Evolutionary conservation across 192 early-diverging fungal species (phyloP), one percentile per base, ranked within the genome.

Genomic region (Umbelopsis vinacea): DNA sequence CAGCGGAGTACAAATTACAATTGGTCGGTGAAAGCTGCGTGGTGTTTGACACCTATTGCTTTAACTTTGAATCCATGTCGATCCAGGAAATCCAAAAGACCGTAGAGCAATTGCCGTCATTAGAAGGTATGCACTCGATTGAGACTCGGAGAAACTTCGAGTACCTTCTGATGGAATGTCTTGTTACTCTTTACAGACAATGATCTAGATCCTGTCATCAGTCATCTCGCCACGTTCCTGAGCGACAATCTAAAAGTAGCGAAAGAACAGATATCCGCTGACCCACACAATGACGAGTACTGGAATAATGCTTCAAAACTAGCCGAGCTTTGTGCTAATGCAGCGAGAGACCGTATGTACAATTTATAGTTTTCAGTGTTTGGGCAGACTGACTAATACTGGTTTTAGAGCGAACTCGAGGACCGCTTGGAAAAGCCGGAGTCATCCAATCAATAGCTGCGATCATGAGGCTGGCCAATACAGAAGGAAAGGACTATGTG

Each of bases 351-450:
- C 33, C 29, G 57, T 63, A 63, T 17, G 57, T 19, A 4, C 14
- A n/a, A 4, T 14, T 35, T 8, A 17, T 63, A 2, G 15, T 12
- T 2, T 54, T 14, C 19, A 14, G 15, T 63, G 23, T 63, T 37
- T 50, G 48, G 5, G 29, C 5, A 17, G 14, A 35, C 5, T 26
- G 9, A 37, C 57, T 63, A 29, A 63, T 21, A 46, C 69, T 3
- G 47, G 5, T 53, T 21, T 11, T 69, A 88, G 87, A 76, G 15
- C 33, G 73, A 17, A 52, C 76, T 21, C 70, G 87, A 22, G 77
- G 63, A 52, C 83, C 87, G 14, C 68, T 88, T 15, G 85, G 82
- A n/a, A 68, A 77, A 14, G 74, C 81, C 6, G 73, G 66, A 14
- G 73, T 77, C 40, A 77, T 88, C 7, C 71, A 79, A 21, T 47